Conservation (phyloP, 495 filamentous ascomycete genomes). For the Aspergillus sclerotiicarbonarius region DNA sequence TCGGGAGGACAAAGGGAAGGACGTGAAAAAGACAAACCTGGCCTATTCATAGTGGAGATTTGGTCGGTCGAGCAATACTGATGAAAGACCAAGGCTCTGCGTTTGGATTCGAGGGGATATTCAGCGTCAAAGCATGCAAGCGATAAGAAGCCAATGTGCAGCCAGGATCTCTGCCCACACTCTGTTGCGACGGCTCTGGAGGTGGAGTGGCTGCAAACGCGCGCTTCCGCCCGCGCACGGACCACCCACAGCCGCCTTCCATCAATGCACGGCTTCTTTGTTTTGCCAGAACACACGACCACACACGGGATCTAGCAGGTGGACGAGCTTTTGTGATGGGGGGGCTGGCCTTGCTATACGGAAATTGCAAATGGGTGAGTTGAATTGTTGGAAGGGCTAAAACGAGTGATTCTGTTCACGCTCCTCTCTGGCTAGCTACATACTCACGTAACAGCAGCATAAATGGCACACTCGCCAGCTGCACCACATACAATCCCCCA, state of each 20-base stretch:
- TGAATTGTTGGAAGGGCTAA: no score
- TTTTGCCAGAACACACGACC: background rate
- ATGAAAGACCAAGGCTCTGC: background rate
- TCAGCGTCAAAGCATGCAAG: conserved; percentile 7
- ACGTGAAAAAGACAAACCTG: conserved; percentile 38
- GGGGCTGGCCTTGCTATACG: no score
- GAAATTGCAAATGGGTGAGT: no score
- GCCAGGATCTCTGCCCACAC: conserved; percentile 31
- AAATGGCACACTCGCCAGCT: no score
- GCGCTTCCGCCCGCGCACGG: conserved; percentile 35
- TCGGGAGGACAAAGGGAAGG: conserved; percentile 17
- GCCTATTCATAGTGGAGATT: conserved; percentile 37
- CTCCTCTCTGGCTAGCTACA: no score
- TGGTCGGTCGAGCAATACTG: background rate
- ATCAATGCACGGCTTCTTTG: background rate
- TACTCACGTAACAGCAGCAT: no score
- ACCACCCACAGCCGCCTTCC: conserved; percentile 12
- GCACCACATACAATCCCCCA: no score
- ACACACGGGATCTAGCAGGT: background rate
- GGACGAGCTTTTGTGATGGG: background rate
- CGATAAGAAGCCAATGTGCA: conserved; percentile 23
- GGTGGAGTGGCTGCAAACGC: conserved; percentile 42
- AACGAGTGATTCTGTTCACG: no score
- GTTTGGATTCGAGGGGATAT: conserved; percentile 13
- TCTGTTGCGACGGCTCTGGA: conserved; percentile 38